Evolutionary conservation across 2,329 filamentous ascomycete species (phyloP), one percentile per base, ranked within the genome.

Genomic region (Pseudocercospora crystallina): DNA sequence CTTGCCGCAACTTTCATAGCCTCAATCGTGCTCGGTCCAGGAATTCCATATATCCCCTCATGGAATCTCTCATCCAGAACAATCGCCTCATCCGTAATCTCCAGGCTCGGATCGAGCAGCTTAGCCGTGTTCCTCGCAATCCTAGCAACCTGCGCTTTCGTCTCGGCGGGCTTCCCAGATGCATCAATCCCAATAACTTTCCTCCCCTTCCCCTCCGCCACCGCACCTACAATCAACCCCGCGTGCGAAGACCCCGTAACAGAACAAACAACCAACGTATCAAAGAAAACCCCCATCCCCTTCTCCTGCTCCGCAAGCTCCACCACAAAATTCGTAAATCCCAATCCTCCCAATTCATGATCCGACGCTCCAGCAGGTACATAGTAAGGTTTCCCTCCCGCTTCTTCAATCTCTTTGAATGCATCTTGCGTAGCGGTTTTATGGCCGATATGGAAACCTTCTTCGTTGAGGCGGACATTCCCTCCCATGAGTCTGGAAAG

Each of bases 201-300:
- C 17, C 81, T 72, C 55, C 73, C 72, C 32, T 64, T 72, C 40
- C 66, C 66, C 31, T 67, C 64, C 1, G 69, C 63, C 69, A 86
- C 87, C 68, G 88, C 87, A 0, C 86, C 86, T 0, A 85, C 85
- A 8, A 89, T 76, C 76, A 89, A 86, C 8, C 86, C 86, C 0
- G 81, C 86, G 65, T 87, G 77, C 1, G 86, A 89, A 5, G 79
- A 83, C 3, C 86, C 86, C 0, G 85, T 88, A 1, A 88, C 86
- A 13, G 82, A 83, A 65, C 85, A 88, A 15, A 64, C 63, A 9
- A 89, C 70, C 7, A 89, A 63, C 1, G 80, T 83, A 61, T 86
- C 83, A 66, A 87, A 89, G 66, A 85, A 85, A 9, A 86, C 62
- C 0, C 81, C 83, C 20, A 81, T 57, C 56, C 78, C 73, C 54